These are phyloP conservation scores for Chalciporus piperatus DNA, from an alignment of 768 basidiomycete species.

Conservation along the genomic window DNA sequence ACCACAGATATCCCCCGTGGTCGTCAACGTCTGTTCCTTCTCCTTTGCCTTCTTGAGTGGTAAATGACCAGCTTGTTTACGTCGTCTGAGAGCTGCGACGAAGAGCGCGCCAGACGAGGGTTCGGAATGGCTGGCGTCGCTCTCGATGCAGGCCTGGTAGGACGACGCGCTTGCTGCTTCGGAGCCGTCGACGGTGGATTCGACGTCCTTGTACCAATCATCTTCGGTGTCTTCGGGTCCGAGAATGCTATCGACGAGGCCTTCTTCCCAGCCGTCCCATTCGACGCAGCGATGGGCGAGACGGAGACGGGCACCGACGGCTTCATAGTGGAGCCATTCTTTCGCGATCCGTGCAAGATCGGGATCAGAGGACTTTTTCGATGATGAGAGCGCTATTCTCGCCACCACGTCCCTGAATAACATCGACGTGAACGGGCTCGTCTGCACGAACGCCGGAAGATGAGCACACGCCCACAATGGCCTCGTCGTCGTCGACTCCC, in stretches of 20 bases:
- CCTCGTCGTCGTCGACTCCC: slow-evolving; percentile 87
- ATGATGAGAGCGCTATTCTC: slow-evolving; percentile 37
- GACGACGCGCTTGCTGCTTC: slow-evolving; percentile 15
- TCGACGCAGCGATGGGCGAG: slow-evolving; percentile 79
- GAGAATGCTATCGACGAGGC: slow-evolving; percentile 70
- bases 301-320: slow-evolving; percentile 60
- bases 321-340: slow-evolving; percentile 77
- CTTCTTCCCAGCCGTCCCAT: slow-evolving; percentile 93
- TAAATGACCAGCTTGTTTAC: slow-evolving; percentile 43
- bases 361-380: slow-evolving; percentile 16
- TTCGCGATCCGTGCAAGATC: slow-evolving; percentile 47
- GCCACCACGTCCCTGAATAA: slow-evolving; percentile 67
- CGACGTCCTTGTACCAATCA: slow-evolving; percentile 60
- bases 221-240: slow-evolving; percentile 69
- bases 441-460: slow-evolving; percentile 74
- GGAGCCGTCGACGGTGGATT: slow-evolving; percentile 21
- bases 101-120: slow-evolving; percentile 20
- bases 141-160: background rate
- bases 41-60: slow-evolving; percentile 60
- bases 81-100: slow-evolving; percentile 26
- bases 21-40: slow-evolving; percentile 67
- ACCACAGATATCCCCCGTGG: slow-evolving; percentile 74
- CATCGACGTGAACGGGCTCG: slow-evolving; percentile 69
- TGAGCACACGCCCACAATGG: slow-evolving; percentile 86
- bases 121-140: slow-evolving; percentile 9